Conservation (phyloP, 306 rosid species). For the Cucurbita moschata region DNA sequence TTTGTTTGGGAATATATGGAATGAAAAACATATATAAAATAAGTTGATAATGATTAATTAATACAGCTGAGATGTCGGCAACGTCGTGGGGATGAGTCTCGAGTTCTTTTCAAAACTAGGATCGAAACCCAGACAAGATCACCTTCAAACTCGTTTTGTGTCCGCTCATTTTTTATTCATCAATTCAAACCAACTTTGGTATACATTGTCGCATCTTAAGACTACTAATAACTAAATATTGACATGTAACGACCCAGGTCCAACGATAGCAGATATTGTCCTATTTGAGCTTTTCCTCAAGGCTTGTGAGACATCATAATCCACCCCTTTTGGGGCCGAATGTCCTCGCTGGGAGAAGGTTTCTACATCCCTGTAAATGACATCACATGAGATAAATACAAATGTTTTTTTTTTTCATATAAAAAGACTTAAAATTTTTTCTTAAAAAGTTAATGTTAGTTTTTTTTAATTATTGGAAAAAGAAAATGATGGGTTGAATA, state of each 20-base stretch:
- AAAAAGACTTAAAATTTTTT: not conserved
- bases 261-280: no score
- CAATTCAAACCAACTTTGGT: not conserved
- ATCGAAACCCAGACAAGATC: not conserved
- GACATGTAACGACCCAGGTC: no score
- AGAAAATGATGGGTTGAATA: not conserved
- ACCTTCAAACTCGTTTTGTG: not conserved
- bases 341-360: no score
- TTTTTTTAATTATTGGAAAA: no score
- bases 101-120: not conserved
- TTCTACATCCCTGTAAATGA: no score
- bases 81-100: not conserved
- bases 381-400: no score
- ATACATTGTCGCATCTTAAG: not conserved
- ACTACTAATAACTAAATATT: no score
- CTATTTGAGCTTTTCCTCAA: no score
- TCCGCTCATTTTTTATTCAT: not conserved
- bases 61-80: constrained; percentile 1
- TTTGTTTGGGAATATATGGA: not conserved
- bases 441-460: no score
- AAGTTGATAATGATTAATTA: not conserved
- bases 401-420: no score
- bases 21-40: not conserved
- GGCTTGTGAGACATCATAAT: no score
- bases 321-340: no score